Percentiles rank a stretch among this genome's conserved stretches.
Evolutionary conservation across 768 basidiomycete species (phyloP).

Genomic region (Trametopsis cervina): DNA sequence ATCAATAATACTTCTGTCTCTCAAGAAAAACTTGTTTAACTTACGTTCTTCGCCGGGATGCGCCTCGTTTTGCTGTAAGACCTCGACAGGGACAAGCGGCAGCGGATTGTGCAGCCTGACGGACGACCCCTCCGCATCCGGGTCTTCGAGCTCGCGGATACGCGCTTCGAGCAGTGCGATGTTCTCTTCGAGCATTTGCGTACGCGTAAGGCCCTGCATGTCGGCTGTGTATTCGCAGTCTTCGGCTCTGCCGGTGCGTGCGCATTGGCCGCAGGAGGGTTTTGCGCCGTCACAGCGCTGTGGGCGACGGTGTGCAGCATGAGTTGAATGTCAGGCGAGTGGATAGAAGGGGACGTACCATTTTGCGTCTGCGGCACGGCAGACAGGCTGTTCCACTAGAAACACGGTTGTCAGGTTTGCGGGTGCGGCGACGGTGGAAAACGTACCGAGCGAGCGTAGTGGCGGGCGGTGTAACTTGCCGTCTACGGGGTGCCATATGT

Average conservation of each 20-base stretch:
- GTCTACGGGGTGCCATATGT: too few relatives aligned
- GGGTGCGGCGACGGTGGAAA: not conserved
- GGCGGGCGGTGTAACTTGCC: not conserved
- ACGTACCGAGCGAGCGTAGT: not conserved
- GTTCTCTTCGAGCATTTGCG: slow-evolving; percentile 55
- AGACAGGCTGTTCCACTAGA: slow-evolving; percentile 19
- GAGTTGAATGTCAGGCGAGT: too few relatives aligned
- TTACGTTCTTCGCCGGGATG: too few relatives aligned
- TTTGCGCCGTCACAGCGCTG: slow-evolving; percentile 67
- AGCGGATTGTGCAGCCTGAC: slow-evolving; percentile 12
- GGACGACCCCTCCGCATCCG: slow-evolving; percentile 20
- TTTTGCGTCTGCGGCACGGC: slow-evolving; percentile 19
- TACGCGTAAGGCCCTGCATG: slow-evolving; percentile 46
- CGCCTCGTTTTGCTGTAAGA: not conserved
- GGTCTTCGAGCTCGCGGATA: slow-evolving; percentile 29
- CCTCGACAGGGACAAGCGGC: not conserved
- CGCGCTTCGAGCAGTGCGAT: slow-evolving; percentile 51
- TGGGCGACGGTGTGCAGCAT: not conserved
- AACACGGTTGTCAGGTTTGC: not conserved
- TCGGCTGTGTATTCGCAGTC: slow-evolving; percentile 70
- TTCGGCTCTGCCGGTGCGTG: slow-evolving; percentile 39
- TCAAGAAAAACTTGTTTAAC: too few relatives aligned
- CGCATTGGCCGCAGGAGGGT: slow-evolving; percentile 61
- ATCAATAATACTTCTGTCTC: too few relatives aligned
- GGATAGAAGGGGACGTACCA: slow-evolving; percentile 12